Base-by-base conservation (phyloP, 768 basidiomycete genomes). In the Naganishia friedmannii region DNA sequence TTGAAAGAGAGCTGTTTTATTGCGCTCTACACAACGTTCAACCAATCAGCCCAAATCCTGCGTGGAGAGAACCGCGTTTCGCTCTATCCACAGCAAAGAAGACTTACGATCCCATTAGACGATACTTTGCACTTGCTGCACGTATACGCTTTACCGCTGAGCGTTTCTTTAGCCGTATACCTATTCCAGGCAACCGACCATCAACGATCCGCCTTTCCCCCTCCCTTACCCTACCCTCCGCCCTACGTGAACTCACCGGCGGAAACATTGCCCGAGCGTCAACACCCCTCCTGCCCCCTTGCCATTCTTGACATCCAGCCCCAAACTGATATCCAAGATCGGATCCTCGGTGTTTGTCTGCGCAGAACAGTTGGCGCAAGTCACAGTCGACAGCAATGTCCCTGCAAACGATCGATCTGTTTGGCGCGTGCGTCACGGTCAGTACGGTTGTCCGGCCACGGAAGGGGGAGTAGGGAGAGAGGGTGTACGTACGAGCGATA, bases 311-410 rank as follows among this genome's bases (percentile, higher is more conserved):
- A 69, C 83, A 66, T 86, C 88, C 71, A 98, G 82, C 77, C 94
- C 93, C 28, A 98, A 85, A 73, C 90, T 93, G 72, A 97, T 85
- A 73, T 97, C 94, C 26, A 97, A 84, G 83, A 93, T 90, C 13
- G 92, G 92, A 75, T 98, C 95, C 48, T 89, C 82, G 1, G 91
- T 92, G 37, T 85, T 88, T 0, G 88, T 93, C 4, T 87, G 85
- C 69, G 87, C 89, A 4, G 87, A 86, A 78, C 95, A 98, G 9
- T 89, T 84, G 67, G 90, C 90, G 77, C 95, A 98, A 45, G 86
- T 88, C 57, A 97, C 90, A 55, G 95, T 91, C 73, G 92, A 93
- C 74, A 93, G 89, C 2, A 96, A 82, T 65, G 87, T 85, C 0
- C 93, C 95, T 0, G 88, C 88, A 75, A 97, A 98, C 0, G 91